phyloP scores from a whole-genome alignment of 2,329 filamentous ascomycete genomes.

The Colletotrichum siamense region DNA sequence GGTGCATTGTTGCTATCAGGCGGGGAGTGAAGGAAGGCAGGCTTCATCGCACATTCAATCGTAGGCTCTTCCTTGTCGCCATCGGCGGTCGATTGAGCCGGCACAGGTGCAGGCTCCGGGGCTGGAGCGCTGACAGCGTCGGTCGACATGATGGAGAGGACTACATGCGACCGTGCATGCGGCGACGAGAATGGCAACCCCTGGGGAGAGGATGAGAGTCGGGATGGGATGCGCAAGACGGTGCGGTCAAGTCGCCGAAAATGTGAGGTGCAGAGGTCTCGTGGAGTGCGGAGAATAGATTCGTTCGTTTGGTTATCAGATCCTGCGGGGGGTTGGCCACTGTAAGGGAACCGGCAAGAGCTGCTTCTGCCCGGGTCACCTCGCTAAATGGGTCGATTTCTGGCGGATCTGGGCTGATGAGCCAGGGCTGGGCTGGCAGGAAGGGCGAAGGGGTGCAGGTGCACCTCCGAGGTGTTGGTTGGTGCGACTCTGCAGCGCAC shows the following conservation, averaged over 20 bases:
- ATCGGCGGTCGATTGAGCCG: conserved; percentile 24
- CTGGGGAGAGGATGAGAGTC: not conserved
- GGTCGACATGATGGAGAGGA: conserved; percentile 56
- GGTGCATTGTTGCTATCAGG: conserved; percentile 67
- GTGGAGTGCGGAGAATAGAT: conserved; percentile 22
- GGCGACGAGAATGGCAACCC: not conserved
- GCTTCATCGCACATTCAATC: conserved; percentile 44
- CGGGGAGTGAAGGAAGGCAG: conserved; percentile 63
- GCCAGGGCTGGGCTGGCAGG: conserved; percentile 14
- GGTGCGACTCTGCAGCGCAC: not conserved
- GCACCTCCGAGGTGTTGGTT: conserved; percentile 5
- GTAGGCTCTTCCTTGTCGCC: conserved; percentile 25
- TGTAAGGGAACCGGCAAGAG: conserved; percentile 10
- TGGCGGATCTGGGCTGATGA: conserved; percentile 29
- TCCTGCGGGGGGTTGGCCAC: conserved; percentile 22
- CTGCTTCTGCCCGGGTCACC: conserved; percentile 10
- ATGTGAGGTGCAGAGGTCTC: conserved; percentile 20
- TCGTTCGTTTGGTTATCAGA: conserved; percentile 24
- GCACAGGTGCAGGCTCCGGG: conserved; percentile 39
- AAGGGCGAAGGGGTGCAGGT: not conserved
- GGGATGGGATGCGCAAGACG: not conserved
- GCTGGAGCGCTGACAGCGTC: conserved; percentile 57
- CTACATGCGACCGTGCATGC: conserved; percentile 48
- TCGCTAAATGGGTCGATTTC: conserved; percentile 28
- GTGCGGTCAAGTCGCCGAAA: conserved; percentile 16